Conservation (phyloP, 768 basidiomycete genomes). For the Kwoniella mangroviensis region DNA sequence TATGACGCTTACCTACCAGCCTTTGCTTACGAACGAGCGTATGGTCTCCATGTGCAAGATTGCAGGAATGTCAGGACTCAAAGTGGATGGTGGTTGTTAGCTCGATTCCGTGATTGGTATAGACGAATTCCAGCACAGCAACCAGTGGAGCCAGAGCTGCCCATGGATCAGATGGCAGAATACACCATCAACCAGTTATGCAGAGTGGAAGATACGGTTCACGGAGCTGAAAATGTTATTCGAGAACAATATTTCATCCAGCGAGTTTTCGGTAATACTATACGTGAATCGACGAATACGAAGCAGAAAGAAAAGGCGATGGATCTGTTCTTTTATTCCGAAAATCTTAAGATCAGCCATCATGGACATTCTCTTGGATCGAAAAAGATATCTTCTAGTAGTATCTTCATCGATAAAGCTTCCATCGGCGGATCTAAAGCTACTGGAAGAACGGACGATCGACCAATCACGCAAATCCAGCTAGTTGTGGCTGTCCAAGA, state of each 20-base stretch:
- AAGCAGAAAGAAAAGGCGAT: conserved; percentile 5
- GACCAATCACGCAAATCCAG: conserved; percentile 8
- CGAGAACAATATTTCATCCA: conserved; percentile 36
- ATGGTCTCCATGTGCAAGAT: conserved; percentile 48
- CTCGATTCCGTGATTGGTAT: conserved; percentile 74
- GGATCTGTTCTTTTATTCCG: conserved; percentile 23
- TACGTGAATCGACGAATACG: neutral
- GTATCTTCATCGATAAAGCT: conserved; percentile 13
- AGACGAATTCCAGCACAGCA: conserved; percentile 59
- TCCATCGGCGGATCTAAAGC: conserved; percentile 25
- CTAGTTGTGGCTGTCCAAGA: conserved; percentile 25
- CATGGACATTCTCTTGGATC: conserved; percentile 21
- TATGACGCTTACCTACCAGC: conserved; percentile 24
- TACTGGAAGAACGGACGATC: conserved; percentile 1
- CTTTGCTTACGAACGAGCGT: conserved; percentile 38
- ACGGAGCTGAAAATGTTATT: conserved; percentile 35
- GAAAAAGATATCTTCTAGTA: conserved; percentile 20
- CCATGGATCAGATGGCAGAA: conserved; percentile 7
- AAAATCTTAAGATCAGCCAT: conserved; percentile 17
- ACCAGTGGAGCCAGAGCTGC: neutral
- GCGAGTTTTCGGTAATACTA: conserved; percentile 26
- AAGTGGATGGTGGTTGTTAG: conserved; percentile 73
- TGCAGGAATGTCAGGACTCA: conserved; percentile 58
- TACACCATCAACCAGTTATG: conserved; percentile 9
- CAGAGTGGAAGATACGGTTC: conserved; percentile 28